Base-by-base conservation (phyloP, 768 basidiomycete species). In the Psilocybe cubensis region DNA sequence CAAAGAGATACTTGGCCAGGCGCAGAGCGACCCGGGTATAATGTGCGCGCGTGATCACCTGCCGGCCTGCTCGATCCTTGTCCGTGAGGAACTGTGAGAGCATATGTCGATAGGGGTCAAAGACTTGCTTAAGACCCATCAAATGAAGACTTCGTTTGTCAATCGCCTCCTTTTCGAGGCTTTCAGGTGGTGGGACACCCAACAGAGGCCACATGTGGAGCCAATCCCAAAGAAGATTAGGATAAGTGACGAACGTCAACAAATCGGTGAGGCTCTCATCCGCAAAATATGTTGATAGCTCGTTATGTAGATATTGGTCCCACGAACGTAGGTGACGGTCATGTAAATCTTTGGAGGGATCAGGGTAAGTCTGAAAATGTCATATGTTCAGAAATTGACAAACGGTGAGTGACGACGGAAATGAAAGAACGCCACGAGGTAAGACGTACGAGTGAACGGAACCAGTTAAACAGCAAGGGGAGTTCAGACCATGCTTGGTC, bases 401-500 rank as follows among this genome's bases (percentile, higher is more conserved):
- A 23, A 43, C 55, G 28, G 27, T 25, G 33, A 3, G 24, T 41
- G 29, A 23, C 11, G n/a, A 49, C 14, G 46, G 49, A 40, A 47
- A 10, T 44, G 24, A 23, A 27, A 44, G 17, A 41, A 33, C 14
- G 52, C 24, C 11, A 50, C 46, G 11, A 27, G 45, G 20, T 29
- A 27, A 54, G 35, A 57, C 62, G 23, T 61, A 66, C 67, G 41
- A 66, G 62, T 5, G 59, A 59, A 25, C 55, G 59, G 33, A 68
- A 63, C 67, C 67, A 68, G 11, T 62, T 57, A 44, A 68, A 65
- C 23, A 68, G 46, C 17, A 62, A 56, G 9, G 67, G 67, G 14
- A 68, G 54, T 6, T 69, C 66, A 10, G 61, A 24, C 68, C 68
- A 69, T 10, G 65, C 65, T 28, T 68, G 65, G 41, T 66, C 66